Evolutionary conservation across 495 filamentous ascomycete genomes (phyloP), one percentile per base, ranked within the genome.

Genomic region (Lentithecium fluviatile): DNA sequence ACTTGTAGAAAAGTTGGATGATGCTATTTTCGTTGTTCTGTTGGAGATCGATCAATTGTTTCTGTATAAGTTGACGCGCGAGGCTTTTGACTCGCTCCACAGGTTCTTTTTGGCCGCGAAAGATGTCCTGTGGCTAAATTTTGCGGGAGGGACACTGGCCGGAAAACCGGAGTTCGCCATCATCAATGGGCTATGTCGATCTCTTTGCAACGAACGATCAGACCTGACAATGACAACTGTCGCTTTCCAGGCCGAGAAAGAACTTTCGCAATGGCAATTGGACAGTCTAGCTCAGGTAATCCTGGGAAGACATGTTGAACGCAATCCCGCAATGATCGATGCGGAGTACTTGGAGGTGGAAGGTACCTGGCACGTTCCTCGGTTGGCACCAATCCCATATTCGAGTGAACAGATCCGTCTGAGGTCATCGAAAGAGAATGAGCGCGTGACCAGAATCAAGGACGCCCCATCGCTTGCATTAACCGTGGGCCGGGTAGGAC

Each of bases 151-250:
- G 8, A 20, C 6, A 12, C 4, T 21, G 11, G n/a, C 45, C 10
- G 23, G 37, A 40, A 49, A 21, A 6, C 59, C 59, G 6, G 32
- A 29, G 29, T 24, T n/a, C 51, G 26, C 25, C 17, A 36, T 56
- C 21, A 37, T 38, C 19, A 15, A 64, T 13, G 60, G 60, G 1
- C 54, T 64, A 1, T 58, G 46, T 26, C 52, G 60, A 15, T 46
- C 58, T 19, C 52, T 64, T 45, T 55, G 61, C 10, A 58, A 49
- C 49, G 61, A 58, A 25, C 17, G 26, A 8, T 36, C 54, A 24
- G 25, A 58, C 12, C 36, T 8, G 36, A 48, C n/a, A 13, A 17
- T 23, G 24, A 42, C 38, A 8, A 53, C 61, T 26, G 23, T 59
- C 12, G 47, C 6, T 10, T 50, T 58, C 29, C 45, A 57, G 13